Base-by-base conservation (phyloP, 352 stramenopile species). In the Albugo candida region DNA sequence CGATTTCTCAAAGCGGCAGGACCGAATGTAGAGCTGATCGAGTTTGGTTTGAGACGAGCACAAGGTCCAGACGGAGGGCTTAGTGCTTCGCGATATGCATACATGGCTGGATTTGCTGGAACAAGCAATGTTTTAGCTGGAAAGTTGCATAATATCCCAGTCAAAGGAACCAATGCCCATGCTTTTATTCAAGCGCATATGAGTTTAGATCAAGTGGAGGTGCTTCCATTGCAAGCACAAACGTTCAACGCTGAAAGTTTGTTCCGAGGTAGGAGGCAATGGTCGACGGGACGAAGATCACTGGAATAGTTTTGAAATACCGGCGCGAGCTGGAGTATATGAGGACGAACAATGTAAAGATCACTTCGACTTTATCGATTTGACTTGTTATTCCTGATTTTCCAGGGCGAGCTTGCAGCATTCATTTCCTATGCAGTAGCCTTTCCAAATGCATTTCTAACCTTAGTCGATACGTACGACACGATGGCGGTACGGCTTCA, bases 391-490 rank as follows among this genome's bases (percentile, higher is more conserved):
- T 52, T 46, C 65, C 27, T 41, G 11, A 42, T 81, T 2, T 47
- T 78, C 2, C 48, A 97, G 59, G 94, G 94, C 48, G 96, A 99
- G 55, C 67, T 99, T n/a, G 94, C 94, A 11, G 93, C 95, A 13
- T 99, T 99, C 60, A 83, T 98, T 48, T 80, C 92, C 18, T 99
- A 99, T 54, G 95, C 94, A 13, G 64, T 88, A 20, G 87, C 94
- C n/a, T 99, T 98, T 67, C 96, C 96, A 1, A 66, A 97, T 42
- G 59, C 57, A 5, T 99, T 98, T 61, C 49, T 99, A 13, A 95
- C 92, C 48, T 77, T 99, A 2, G 84, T 99, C 21, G 96, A 99
- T 61, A 99, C 96, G 0, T 99, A 99, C 64, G 93, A 98, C 56
- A 98, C 94, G 41, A 66, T 99, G 13, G 70, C 64, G 62, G 73